Conservation (phyloP, 2,329 filamentous ascomycete species). For the Lasiodiplodia citricola region DNA sequence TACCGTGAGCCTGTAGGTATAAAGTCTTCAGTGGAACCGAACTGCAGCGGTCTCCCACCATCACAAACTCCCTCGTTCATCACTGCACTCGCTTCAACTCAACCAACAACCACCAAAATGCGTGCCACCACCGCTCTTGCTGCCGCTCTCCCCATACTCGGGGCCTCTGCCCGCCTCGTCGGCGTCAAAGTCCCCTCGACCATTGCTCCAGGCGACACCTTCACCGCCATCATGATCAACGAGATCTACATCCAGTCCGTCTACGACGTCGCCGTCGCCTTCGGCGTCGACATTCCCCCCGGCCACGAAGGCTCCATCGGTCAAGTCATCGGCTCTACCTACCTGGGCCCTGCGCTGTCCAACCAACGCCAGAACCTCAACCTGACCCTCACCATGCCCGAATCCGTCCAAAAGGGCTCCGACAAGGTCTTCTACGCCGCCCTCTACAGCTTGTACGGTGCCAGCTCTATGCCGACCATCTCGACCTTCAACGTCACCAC, state of each 20-base stretch:
- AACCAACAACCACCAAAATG: constrained; percentile 26
- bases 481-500: constrained; percentile 24
- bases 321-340: constrained; percentile 36
- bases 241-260: constrained; percentile 54
- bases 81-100: no score
- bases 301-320: constrained; percentile 42
- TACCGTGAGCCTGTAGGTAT: not conserved
- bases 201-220: constrained; percentile 45
- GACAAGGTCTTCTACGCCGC: constrained; percentile 32
- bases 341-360: constrained; percentile 45
- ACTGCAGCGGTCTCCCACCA: not conserved
- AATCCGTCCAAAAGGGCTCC: constrained; percentile 27
- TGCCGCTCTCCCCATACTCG: constrained; percentile 28
- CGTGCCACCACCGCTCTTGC: constrained; percentile 31
- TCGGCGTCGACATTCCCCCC: constrained; percentile 42
- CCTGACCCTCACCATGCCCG: constrained; percentile 31
- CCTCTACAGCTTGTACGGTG: constrained; percentile 38
- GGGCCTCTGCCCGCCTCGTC: constrained; percentile 48
- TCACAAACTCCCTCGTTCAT: not conserved
- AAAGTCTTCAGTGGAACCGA: not conserved
- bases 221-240: constrained; percentile 48
- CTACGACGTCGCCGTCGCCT: constrained; percentile 52
- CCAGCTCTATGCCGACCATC: constrained; percentile 27
- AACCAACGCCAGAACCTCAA: constrained; percentile 37
- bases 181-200: constrained; percentile 52